Conservation (phyloP, 306 rosid species). For the Quercus ilex region DNA sequence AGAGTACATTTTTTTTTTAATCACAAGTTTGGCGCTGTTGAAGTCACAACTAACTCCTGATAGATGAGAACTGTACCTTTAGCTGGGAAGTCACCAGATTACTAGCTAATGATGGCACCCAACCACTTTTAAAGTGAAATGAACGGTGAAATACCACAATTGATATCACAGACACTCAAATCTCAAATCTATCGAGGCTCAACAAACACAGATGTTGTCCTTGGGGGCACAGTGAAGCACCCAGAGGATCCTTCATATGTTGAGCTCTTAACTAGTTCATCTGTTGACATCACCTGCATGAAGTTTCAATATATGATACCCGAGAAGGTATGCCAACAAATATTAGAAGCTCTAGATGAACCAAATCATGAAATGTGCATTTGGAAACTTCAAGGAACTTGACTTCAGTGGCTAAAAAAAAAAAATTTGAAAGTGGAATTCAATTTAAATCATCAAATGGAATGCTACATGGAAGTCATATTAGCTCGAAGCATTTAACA, state of each 20-base stretch:
- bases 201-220: slow-evolving; percentile 78
- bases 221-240: slow-evolving; percentile 56
- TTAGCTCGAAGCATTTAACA: not conserved
- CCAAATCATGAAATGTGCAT: not conserved
- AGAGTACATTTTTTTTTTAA: not conserved
- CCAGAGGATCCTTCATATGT: slow-evolving; percentile 58
- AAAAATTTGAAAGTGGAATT: not conserved
- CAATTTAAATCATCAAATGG: not conserved
- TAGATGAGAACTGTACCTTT: not conserved
- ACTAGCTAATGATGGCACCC: not conserved
- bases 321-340: not conserved
- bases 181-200: slow-evolving; percentile 47
- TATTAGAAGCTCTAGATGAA: not conserved
- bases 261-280: slow-evolving; percentile 65
- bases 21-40: not conserved
- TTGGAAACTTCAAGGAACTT: not conserved
- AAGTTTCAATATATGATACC: not conserved
- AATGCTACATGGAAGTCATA: not conserved
- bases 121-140: not conserved
- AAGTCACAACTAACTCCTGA: not conserved
- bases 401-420: not conserved
- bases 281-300: slow-evolving; percentile 53
- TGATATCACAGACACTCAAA: slow-evolving; percentile 14
- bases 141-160: not conserved
- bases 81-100: not conserved